A percentile compares a stretch with the other conserved stretches of the same genome.
phyloP scores from a whole-genome alignment of 2,329 filamentous ascomycete genomes.

The Chrysosporium queenslandicum region DNA sequence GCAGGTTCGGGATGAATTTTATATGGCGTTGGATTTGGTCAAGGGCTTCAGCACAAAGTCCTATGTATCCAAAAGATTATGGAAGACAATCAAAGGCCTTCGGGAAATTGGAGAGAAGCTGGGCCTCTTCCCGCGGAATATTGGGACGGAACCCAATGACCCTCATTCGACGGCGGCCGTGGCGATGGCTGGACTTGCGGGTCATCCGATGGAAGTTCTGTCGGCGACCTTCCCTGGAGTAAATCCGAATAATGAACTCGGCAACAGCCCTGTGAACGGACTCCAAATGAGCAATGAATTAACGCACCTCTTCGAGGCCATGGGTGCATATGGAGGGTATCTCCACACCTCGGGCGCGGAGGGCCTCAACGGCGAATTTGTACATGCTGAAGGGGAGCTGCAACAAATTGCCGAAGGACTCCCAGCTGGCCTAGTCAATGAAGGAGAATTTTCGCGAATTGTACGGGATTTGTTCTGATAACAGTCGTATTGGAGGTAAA shows the following conservation, averaged over 20 bases:
- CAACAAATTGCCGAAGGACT: conserved; percentile 33
- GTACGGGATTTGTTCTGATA: conserved; percentile 49
- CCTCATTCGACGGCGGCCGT: conserved; percentile 53
- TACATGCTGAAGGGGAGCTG: conserved; percentile 30
- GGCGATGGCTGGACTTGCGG: conserved; percentile 56
- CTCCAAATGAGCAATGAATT: conserved; percentile 53
- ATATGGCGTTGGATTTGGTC: conserved; percentile 55
- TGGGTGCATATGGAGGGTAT: conserved; percentile 43
- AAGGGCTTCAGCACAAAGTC: conserved; percentile 53
- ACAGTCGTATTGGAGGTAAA: background rate
- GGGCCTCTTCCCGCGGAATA: conserved; percentile 40
- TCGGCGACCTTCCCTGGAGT: conserved; percentile 38
- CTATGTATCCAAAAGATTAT: conserved; percentile 52
- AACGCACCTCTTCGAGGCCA: conserved; percentile 54
- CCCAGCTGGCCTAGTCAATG: conserved; percentile 42
- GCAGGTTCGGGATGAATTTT: conserved; percentile 55
- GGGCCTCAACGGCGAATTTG: conserved; percentile 31
- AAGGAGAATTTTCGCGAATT: conserved; percentile 51
- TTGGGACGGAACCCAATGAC: conserved; percentile 39
- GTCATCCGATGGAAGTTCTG: conserved; percentile 51
- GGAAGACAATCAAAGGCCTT: conserved; percentile 55
- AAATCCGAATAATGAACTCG: conserved; percentile 29
- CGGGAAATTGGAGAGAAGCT: conserved; percentile 54
- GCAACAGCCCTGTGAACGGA: conserved; percentile 48
- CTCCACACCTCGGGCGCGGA: conserved; percentile 27